Percentiles rank a stretch among this genome's conserved stretches.
These are phyloP conservation scores for Periconia sp. DNA, from an alignment of 2,329 filamentous ascomycete genomes.

Conservation along the genomic window DNA sequence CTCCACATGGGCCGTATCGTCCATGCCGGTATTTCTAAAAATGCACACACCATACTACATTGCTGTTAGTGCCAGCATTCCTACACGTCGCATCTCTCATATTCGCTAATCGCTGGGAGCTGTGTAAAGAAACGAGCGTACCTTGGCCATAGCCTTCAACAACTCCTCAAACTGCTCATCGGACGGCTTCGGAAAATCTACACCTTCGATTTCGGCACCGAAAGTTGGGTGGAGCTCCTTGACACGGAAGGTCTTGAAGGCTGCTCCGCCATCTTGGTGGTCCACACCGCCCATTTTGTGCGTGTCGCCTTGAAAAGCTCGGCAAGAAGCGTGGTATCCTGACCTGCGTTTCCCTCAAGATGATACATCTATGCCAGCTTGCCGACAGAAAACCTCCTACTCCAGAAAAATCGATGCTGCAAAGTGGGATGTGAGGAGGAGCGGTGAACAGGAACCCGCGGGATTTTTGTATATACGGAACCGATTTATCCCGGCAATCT, in stretches of 20 bases:
- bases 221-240: conserved; percentile 45
- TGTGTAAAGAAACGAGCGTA: background rate
- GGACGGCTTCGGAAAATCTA: conserved; percentile 34
- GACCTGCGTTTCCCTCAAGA: conserved; percentile 27
- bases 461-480: conserved; percentile 1
- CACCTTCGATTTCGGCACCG: conserved; percentile 42
- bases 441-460: background rate
- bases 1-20: conserved; percentile 58
- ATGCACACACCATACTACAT: conserved; percentile 58
- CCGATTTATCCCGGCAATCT: conserved; percentile 8
- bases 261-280: conserved; percentile 12
- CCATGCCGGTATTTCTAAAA: conserved; percentile 57
- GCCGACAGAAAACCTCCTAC: no score
- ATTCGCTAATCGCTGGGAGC: background rate
- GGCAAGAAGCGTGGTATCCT: conserved; percentile 24
- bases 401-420: no score
- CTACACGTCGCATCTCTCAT: background rate
- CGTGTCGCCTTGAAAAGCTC: conserved; percentile 27
- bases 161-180: conserved; percentile 43
- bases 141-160: conserved; percentile 28
- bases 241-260: conserved; percentile 36
- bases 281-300: conserved; percentile 25
- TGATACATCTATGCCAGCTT: conserved; percentile 25
- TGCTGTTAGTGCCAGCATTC: background rate
- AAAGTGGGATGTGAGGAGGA: conserved; percentile 1